Evolutionary conservation across 495 filamentous ascomycete genomes (phyloP), one percentile per base, ranked within the genome.

Genomic region (Annulohypoxylon stygium): DNA sequence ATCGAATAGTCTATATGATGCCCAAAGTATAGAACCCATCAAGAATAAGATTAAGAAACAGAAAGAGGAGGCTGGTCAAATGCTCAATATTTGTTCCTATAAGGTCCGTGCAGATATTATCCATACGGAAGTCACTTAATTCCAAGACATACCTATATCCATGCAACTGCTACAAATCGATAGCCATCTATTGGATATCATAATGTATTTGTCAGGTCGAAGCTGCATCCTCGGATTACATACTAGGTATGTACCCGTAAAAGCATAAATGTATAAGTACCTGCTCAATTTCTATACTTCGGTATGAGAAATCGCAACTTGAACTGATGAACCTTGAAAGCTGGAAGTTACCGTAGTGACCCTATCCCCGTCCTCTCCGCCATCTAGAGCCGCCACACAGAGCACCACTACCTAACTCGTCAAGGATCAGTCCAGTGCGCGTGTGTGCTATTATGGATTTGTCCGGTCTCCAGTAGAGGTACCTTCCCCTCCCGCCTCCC

Each of bases 401-500:
- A 41, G 26, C 36, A 63, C 60, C 30, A 37, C n/a, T 8, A 34
- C 12, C 43, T 20, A 36, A 25, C n/a, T 48, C 12, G n/a, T 48
- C 14, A 30, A 30, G 30, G 30, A 16, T 62, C 10, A 60, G 36
- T 57, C 36, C n/a, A 20, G 36, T 59, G 2, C 36, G n/a, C 4
- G 50, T 5, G 11, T 16, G 26, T 23, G 12, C 4, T 23, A 30
- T 30, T 30, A 30, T 23, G 20, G 20, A 23, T 30, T 14, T 37
- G 53, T 12, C 48, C 33, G 30, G 26, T 12, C 12, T 10, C 12
- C 9, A 57, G 65, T 33, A 43, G 14, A 60, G 65, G 11, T 61
- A 68, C 65, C 47, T 68, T 54, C 61, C 61, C 66, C 67, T 43
- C 45, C 34, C 68, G 37, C 68, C 45, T 39, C 57, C 60, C 30